Evolutionary conservation across 202 grass and related monocot genomes (phyloP).

Genomic region (Carex arenaria): DNA sequence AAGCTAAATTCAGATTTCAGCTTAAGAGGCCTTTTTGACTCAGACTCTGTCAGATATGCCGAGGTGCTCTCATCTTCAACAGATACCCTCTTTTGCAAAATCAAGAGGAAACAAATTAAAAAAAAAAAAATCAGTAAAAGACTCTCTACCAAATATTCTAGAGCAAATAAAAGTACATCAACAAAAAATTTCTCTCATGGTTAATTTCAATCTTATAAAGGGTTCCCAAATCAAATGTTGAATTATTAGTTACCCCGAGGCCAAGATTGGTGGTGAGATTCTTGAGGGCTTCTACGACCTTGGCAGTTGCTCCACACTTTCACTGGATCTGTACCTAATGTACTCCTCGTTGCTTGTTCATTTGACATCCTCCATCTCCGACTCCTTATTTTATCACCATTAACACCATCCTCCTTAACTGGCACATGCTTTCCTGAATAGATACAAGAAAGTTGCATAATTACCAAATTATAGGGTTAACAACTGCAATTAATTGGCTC

Average conservation of each 20-base stretch:
- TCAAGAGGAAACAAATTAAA: conserved; percentile 13
- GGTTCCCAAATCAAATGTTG: background rate
- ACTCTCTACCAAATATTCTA: background rate
- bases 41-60: conserved; percentile 38
- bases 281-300: conserved; percentile 36
- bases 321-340: no score
- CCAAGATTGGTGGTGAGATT: conserved; percentile 10
- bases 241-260: conserved; percentile 36
- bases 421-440: no score
- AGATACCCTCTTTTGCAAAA: conserved; percentile 46
- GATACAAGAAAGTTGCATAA: no score
- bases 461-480: no score
- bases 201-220: background rate
- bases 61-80: conserved; percentile 56
- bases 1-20: conserved; percentile 21
- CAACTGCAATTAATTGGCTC: no score
- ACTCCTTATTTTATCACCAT: no score
- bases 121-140: background rate
- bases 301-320: no score
- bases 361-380: no score
- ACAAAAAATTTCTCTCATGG: background rate
- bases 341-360: no score
- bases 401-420: no score
- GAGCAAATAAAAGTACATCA: background rate
- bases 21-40: conserved; percentile 63